These are phyloP conservation scores for Camellia oleifera DNA, from an alignment of 179 eudicot species.

Conservation along the genomic window DNA sequence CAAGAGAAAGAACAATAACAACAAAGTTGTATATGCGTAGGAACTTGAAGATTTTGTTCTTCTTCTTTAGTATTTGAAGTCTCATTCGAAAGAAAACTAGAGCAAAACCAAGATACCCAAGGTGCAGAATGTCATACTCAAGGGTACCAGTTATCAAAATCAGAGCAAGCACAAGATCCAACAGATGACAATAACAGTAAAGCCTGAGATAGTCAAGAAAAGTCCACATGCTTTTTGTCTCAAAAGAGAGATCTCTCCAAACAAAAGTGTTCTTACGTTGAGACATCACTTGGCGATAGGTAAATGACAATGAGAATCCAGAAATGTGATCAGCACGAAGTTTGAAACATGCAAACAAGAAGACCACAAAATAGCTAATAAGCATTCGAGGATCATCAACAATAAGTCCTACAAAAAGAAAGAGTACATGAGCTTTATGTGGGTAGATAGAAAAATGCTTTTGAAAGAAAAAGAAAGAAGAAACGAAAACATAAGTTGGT, in stretches of 20 bases:
- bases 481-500: not conserved
- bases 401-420: conserved; percentile 60
- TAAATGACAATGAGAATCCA: conserved; percentile 62
- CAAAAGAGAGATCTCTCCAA: conserved; percentile 98
- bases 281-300: conserved; percentile 84
- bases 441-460: conserved; percentile 8
- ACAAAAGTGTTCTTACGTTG: conserved; percentile 87
- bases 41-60: conserved; percentile 88
- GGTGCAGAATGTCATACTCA: conserved; percentile 94
- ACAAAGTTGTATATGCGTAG: conserved; percentile 89
- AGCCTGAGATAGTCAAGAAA: conserved; percentile 90
- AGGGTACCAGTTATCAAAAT: conserved; percentile 91
- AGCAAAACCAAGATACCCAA: conserved; percentile 98
- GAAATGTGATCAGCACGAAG: conserved; percentile 81
- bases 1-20: conserved; percentile 89
- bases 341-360: conserved; percentile 87
- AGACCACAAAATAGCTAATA: conserved; percentile 77
- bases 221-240: conserved; percentile 99
- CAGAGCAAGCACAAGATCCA: conserved; percentile 95
- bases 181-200: conserved; percentile 95
- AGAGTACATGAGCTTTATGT: conserved; percentile 1
- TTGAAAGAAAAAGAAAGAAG: not conserved
- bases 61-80: conserved; percentile 81
- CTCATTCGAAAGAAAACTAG: conserved; percentile 89
- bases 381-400: conserved; percentile 93